A percentile compares a stretch with the other conserved stretches of the same genome.
Evolutionary conservation across 1,284 basidiomycete genomes (phyloP).

Genomic region (Fomitopsis palustris): DNA sequence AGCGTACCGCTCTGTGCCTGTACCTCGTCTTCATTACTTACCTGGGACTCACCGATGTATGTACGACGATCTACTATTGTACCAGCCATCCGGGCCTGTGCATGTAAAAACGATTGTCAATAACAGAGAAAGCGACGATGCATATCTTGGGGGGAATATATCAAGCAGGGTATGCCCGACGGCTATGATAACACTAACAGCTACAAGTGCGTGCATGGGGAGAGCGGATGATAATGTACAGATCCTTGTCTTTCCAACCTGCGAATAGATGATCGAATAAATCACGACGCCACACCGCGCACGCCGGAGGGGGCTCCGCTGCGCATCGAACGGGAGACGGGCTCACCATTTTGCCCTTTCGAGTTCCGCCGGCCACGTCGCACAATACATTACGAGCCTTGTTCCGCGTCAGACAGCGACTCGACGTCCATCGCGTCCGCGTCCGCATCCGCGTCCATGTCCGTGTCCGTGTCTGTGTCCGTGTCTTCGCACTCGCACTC

Average conservation of each 20-base stretch:
- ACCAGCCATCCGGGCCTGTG: too few relatives aligned
- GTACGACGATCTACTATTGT: neutral
- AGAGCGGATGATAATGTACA: slow-evolving; percentile 12
- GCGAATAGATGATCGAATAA: slow-evolving; percentile 7
- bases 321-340: neutral
- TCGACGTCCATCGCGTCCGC: slow-evolving; percentile 10
- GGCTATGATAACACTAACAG: slow-evolving; percentile 17
- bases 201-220: slow-evolving; percentile 18
- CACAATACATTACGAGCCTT: neutral
- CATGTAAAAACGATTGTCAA: neutral
- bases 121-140: slow-evolving; percentile 1
- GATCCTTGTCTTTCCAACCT: slow-evolving; percentile 13
- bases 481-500: slow-evolving; percentile 4
- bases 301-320: neutral
- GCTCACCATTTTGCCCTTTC: slow-evolving; percentile 9
- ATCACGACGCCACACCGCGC: slow-evolving; percentile 3
- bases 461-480: slow-evolving; percentile 5
- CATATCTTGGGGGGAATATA: slow-evolving; percentile 10
- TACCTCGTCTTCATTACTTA: neutral
- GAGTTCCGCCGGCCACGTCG: neutral
- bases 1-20: neutral
- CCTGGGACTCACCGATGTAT: neutral
- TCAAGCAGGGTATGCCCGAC: slow-evolving; percentile 15
- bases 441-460: neutral
- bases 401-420: slow-evolving; percentile 1